A percentile compares a stretch with the other conserved stretches of the same genome.
Evolutionary conservation across 768 basidiomycete genomes (phyloP).

Genomic region (Xerocomellus intermedius): DNA sequence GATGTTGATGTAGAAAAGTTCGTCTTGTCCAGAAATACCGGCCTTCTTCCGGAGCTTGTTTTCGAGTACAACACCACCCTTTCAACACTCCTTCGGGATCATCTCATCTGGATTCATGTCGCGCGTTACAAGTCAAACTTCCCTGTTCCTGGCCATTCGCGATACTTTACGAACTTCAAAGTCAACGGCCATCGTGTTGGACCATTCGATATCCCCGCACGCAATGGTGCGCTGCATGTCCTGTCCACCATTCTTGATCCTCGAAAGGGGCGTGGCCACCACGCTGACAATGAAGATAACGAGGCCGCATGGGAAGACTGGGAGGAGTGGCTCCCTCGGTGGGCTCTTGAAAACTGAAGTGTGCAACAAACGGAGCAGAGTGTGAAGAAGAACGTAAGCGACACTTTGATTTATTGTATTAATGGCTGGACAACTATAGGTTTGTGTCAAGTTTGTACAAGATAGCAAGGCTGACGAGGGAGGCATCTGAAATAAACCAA

Average conservation of each 20-base stretch:
- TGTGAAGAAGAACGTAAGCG: neutral
- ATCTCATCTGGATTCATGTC: conserved; percentile 4
- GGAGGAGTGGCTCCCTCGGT: conserved; percentile 16
- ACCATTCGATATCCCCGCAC: conserved; percentile 12
- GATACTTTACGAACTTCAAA: conserved; percentile 10
- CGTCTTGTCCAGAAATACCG: neutral
- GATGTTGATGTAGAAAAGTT: neutral
- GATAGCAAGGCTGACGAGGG: neutral
- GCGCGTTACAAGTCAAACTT: conserved; percentile 11
- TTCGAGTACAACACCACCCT: conserved; percentile 12
- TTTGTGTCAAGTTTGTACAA: neutral
- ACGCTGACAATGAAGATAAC: neutral
- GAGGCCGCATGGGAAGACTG: conserved; percentile 9
- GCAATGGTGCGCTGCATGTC: conserved; percentile 15
- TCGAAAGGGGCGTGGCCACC: conserved; percentile 2
- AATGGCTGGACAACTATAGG: neutral
- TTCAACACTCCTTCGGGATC: conserved; percentile 11
- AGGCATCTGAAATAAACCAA: too few relatives aligned
- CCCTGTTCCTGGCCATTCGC: neutral
- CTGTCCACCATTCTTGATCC: conserved; percentile 11
- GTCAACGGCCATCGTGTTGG: conserved; percentile 8
- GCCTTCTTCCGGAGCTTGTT: conserved; percentile 1
- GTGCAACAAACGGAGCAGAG: neutral
- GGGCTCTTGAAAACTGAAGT: conserved; percentile 12
- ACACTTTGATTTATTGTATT: neutral